phyloP scores from a whole-genome alignment of 441 rosid genomes.

The Gossypium laxum region DNA sequence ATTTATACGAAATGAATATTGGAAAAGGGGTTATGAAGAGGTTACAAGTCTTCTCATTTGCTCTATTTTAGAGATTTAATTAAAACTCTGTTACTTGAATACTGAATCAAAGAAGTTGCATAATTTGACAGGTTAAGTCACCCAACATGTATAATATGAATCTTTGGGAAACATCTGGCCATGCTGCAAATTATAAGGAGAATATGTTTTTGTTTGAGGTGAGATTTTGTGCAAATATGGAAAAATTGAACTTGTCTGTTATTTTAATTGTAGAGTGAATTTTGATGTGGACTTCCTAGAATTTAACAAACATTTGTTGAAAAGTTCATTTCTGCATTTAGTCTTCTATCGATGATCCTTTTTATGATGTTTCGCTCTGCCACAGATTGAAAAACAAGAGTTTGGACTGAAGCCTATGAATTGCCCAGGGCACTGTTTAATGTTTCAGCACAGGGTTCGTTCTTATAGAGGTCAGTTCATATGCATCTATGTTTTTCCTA shows the following conservation, averaged over 20 bases:
- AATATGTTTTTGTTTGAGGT: constrained; percentile 94
- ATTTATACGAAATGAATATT: constrained; percentile 60
- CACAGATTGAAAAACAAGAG: constrained; percentile 85
- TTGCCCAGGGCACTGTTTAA: constrained; percentile 94
- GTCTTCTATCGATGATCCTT: background rate
- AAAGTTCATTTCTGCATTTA: background rate
- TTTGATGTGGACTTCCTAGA: background rate
- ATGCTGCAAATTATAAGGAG: constrained; percentile 91
- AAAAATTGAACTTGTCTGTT: background rate
- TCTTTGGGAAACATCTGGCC: constrained; percentile 98
- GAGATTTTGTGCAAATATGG: constrained; percentile 16
- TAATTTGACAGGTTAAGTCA: constrained; percentile 60
- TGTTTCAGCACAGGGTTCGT: constrained; percentile 84
- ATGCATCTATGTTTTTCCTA: background rate
- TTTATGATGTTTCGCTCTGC: constrained; percentile 11
- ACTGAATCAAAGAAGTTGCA: constrained; percentile 9
- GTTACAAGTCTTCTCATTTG: constrained; percentile 27
- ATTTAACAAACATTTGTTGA: background rate
- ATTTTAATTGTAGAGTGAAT: background rate
- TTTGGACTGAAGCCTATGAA: constrained; percentile 98
- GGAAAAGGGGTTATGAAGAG: constrained; percentile 89
- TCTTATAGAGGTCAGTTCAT: constrained; percentile 65
- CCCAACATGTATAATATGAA: constrained; percentile 92
- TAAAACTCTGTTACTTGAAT: background rate
- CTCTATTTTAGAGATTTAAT: background rate